Base-by-base conservation (phyloP, 2,329 filamentous ascomycete genomes). In the Pseudopithomyces maydicus region DNA sequence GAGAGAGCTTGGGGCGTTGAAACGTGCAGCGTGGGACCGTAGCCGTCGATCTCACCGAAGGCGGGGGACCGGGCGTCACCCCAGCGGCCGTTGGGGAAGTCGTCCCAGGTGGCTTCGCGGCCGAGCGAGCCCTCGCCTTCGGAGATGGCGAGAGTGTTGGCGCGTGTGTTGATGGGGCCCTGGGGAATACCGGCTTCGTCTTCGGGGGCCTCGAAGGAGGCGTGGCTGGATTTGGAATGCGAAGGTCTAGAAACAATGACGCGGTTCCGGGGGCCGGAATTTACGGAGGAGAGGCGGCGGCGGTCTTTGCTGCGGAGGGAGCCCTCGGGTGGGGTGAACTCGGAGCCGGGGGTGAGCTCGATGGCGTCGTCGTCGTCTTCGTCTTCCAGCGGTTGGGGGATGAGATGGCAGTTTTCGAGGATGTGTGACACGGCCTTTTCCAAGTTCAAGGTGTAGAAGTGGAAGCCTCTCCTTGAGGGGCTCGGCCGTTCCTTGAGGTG, bases 21-120 rank as follows among this genome's bases (percentile, higher is more conserved):
- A 72, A 97, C 91, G 78, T 97, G 95, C 38, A 99, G 82, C 55
- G 90, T 95, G n/a, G 96, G 92, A 11, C 95, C 95, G 73, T 98
- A 98, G n/a, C 94, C 94, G 71, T 98, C 93, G 57, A 97, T 97
- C 76, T 97, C 92, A 68, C 94, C 94, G 72, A 96, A 98, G 0
- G 94, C 94, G 1, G 71, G 66, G 2, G 92, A 97, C 51, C 94
- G 86, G 4, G 93, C 91, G 70, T 97, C 94, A 72, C 94, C 94
- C 88, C 94, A 98, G 54, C 94, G 87, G 26, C 94, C 95, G 80
- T 98, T 98, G 61, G 94, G 94, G 76, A 92, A 99, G 69, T 99
- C 95, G 70, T 99, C 95, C 95, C 95, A 99, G 0, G 95, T 99
- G 33, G 95, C 95, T 81, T 98, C 94, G 48, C 95, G 85, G 11